Base-by-base conservation (phyloP, 1,139 yeast genomes). In the Eremothecium cymbalariae region DNA sequence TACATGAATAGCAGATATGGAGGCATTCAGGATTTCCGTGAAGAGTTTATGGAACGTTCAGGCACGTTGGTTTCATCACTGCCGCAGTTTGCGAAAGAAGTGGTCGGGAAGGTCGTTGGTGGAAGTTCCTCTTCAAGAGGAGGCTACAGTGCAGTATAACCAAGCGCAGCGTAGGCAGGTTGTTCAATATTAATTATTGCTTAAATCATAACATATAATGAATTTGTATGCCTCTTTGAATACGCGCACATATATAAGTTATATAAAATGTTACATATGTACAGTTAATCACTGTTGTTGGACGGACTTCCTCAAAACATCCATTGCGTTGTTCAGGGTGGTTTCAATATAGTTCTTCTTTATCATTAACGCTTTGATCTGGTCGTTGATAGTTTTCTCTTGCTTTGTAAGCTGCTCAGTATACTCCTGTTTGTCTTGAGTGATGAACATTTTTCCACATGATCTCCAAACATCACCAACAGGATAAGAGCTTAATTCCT, bases 101-200 rank as follows among this genome's bases (percentile, higher is more conserved):
- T 86, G 4, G 63, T 76, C 28, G 74, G 72, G 39, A 83, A 78
- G 46, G 66, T 88, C 42, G 70, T 85, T 17, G 84, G 93, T n/a
- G 64, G 67, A 31, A 55, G 54, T 9, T 36, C 51, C 14, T 29
- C 46, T 6, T 22, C 47, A 24, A 72, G 95, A 55, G 94, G 94
- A 12, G 96, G 94, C 20, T 86, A 86, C 57, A 79, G 93, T 55
- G 96, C 96, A 21, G 94, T 86, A 7, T 86, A 65, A 59, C 7
- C 8, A 15, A 11, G 14, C 6, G 18, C 14, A 7, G 13, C 25
- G 21, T 15, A 23, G 15, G 25, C 30, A 27, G 24, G 15, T 19
- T 27, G 30, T n/a, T n/a, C n/a, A n/a, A n/a, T n/a, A n/a, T n/a
- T n/a, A n/a, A n/a, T n/a, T 14, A 8, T 14, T 6, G 16, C n/a